Conservation (phyloP, 345 rosid species). For the Moricandia moricandioides region DNA sequence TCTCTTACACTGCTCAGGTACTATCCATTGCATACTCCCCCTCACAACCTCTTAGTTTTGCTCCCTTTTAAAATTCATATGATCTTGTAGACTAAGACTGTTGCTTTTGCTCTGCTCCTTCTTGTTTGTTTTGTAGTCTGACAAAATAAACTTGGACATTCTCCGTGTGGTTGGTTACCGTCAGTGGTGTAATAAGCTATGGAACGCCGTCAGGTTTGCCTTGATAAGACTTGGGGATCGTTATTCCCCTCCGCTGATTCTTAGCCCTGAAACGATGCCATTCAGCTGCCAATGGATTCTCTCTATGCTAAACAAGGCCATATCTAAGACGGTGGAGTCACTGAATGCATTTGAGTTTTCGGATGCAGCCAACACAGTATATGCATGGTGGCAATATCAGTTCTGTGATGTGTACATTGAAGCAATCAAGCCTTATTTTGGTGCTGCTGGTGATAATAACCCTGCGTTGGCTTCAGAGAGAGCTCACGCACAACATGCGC, state of each 20-base stretch:
- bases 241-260: slow-evolving; percentile 51
- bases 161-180: slow-evolving; percentile 95
- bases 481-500: slow-evolving; percentile 58
- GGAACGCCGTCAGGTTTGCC: slow-evolving; percentile 97
- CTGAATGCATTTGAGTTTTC: slow-evolving; percentile 71
- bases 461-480: slow-evolving; percentile 56
- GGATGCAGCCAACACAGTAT: slow-evolving; percentile 69
- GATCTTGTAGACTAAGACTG: slow-evolving; percentile 8
- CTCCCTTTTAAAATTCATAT: not conserved
- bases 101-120: not conserved
- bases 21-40: slow-evolving; percentile 5
- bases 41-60: not conserved
- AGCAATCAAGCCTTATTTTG: slow-evolving; percentile 81
- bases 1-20: slow-evolving; percentile 96
- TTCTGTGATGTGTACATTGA: slow-evolving; percentile 95
- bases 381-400: slow-evolving; percentile 97
- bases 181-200: slow-evolving; percentile 98
- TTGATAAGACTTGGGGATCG: slow-evolving; percentile 82
- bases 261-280: slow-evolving; percentile 53
- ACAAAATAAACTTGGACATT: slow-evolving; percentile 92
- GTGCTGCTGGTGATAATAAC: slow-evolving; percentile 58
- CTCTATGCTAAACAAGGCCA: slow-evolving; percentile 71
- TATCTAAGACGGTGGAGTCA: slow-evolving; percentile 53
- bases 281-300: slow-evolving; percentile 93
- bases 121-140: slow-evolving; percentile 57